Evolutionary conservation across 2,329 filamentous ascomycete genomes (phyloP), one percentile per base, ranked within the genome.

Genomic region (Neocucurbitaria cava): DNA sequence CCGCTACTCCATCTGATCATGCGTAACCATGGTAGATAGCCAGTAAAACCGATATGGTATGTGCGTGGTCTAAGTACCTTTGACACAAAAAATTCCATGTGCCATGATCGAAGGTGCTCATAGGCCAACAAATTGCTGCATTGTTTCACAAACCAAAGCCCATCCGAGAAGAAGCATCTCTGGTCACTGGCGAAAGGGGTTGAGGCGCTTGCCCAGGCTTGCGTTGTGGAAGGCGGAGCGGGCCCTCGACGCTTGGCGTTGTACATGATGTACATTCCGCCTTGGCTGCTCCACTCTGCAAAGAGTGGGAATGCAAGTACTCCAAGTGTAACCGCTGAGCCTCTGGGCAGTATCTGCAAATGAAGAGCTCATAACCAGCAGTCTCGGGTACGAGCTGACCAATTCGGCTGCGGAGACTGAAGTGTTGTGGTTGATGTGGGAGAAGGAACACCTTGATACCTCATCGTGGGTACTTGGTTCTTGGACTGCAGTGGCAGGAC

Each of bases 211-310:
- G 45, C 45, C 52, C 55, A 59, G 55, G 58, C n/a, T 38, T 45
- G 45, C 31, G 44, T 53, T 58, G 48, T 44, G 42, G 41, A 40
- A 59, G 58, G 65, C 65, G 64, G 64, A 67, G 65, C 62, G 65
- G 65, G 61, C 56, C n/a, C 57, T 49, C 41, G 26, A 36, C 33
- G 36, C 64, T 67, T 65, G 62, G 65, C 65, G 48, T 40, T 43
- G 47, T 50, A 51, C 28, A 58, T 61, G 56, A 63, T 62, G 54
- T 53, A 52, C 55, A 59, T 63, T 61, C 63, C 63, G 63, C 59
- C 63, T 66, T 66, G 61, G 64, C 52, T 38, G 38, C 54, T 60
- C 62, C 61, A 64, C 61, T 57, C 52, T 58, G 56, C n/a, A n/a
- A 48, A 53, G 50, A 58, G 59, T 38, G 47, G 56, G 54, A 53